phyloP scores from a whole-genome alignment of 2,329 filamentous ascomycete species.

The Calonectria fujianensis region DNA sequence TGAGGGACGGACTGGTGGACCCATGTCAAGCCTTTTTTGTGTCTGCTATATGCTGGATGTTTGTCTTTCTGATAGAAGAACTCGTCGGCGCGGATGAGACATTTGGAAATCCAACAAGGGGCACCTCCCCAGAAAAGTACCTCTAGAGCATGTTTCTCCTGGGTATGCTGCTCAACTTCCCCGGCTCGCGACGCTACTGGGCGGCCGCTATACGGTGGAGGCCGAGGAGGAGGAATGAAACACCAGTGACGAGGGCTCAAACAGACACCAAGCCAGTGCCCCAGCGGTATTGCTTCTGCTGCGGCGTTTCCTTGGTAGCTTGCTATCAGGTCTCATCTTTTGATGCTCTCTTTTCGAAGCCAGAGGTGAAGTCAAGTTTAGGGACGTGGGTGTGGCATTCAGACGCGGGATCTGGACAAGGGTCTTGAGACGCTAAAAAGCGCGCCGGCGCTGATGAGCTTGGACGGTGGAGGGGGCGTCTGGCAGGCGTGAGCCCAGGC shows the following conservation, averaged over 20 bases:
- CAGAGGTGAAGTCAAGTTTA: slow-evolving; percentile 55
- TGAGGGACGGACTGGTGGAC: slow-evolving; percentile 39
- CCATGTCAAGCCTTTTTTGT: slow-evolving; percentile 52
- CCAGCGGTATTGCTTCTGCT: slow-evolving; percentile 30
- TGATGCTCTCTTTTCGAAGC: slow-evolving; percentile 45
- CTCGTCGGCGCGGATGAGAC: slow-evolving; percentile 51
- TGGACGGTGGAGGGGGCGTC: slow-evolving; percentile 53
- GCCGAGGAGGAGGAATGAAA: slow-evolving; percentile 29
- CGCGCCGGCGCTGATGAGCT: slow-evolving; percentile 52
- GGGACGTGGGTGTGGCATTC: slow-evolving; percentile 56
- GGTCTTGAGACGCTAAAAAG: slow-evolving; percentile 54
- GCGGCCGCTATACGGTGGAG: slow-evolving; percentile 34
- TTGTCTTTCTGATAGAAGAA: slow-evolving; percentile 49
- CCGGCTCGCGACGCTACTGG: slow-evolving; percentile 35
- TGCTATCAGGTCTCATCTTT: slow-evolving; percentile 36
- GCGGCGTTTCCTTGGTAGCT: slow-evolving; percentile 11
- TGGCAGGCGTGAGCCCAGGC: slow-evolving; percentile 34
- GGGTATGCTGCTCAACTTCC: slow-evolving; percentile 35
- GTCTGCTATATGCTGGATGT: slow-evolving; percentile 43
- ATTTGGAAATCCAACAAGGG: slow-evolving; percentile 45
- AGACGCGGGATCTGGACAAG: slow-evolving; percentile 56
- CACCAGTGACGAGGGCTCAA: slow-evolving; percentile 15
- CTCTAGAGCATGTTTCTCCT: slow-evolving; percentile 39
- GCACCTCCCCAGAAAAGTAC: slow-evolving; percentile 35
- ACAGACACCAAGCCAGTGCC: slow-evolving; percentile 15